These are phyloP conservation scores for Cerrena zonata DNA, from an alignment of 1,284 basidiomycete species.

Conservation along the genomic window DNA sequence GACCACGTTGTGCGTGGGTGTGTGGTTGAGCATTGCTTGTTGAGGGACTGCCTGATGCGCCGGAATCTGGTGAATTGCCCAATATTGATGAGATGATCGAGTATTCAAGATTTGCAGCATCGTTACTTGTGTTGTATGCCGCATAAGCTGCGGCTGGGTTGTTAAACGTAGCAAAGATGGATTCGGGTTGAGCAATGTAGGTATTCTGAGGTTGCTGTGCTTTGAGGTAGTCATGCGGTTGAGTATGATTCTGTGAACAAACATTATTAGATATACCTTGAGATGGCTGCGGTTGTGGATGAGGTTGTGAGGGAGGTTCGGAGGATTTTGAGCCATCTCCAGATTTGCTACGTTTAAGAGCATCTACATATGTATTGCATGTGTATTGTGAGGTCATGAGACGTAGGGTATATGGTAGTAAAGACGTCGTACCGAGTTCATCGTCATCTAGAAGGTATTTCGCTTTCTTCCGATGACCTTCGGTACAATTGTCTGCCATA, in stretches of 20 bases:
- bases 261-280: conserved; percentile 3
- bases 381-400: conserved; percentile 13
- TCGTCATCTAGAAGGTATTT: conserved; percentile 93
- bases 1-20: conserved; percentile 7
- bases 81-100: conserved; percentile 88
- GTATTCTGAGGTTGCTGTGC: conserved; percentile 16
- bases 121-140: conserved; percentile 67
- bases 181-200: conserved; percentile 41
- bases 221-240: conserved; percentile 2
- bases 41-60: conserved; percentile 32
- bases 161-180: conserved; percentile 60
- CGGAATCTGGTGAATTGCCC: conserved; percentile 63
- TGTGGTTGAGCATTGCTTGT: conserved; percentile 11
- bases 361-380: conserved; percentile 37
- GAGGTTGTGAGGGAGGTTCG: conserved; percentile 24
- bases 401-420: too few relatives aligned
- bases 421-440: conserved; percentile 68
- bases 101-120: conserved; percentile 87
- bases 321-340: conserved; percentile 23
- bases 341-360: conserved; percentile 53
- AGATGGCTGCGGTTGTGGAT: conserved; percentile 6
- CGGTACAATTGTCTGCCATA: conserved; percentile 81
- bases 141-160: conserved; percentile 47
- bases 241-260: conserved; percentile 7
- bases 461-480: conserved; percentile 95